Percentiles rank a stretch among this genome's conserved stretches.
phyloP scores from a whole-genome alignment of 257 asterid genomes.

The Echium plantagineum region DNA sequence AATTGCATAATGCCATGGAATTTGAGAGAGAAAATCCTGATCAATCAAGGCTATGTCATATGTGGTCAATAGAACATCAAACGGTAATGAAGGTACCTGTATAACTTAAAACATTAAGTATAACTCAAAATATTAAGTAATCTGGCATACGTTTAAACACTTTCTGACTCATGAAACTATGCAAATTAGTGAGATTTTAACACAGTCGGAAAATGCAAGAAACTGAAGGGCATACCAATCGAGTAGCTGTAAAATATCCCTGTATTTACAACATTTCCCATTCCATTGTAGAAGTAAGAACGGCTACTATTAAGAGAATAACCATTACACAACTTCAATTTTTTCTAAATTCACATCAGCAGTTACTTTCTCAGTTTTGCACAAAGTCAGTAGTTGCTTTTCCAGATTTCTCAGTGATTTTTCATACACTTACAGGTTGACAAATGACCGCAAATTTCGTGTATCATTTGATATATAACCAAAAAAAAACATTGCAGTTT shows the following conservation, averaged over 20 bases:
- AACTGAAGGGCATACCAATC: background rate
- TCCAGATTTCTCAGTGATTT: background rate
- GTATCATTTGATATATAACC: background rate
- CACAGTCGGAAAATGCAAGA: background rate
- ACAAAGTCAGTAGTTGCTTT: background rate
- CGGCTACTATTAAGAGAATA: no score
- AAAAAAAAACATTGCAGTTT: background rate
- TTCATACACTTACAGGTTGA: background rate
- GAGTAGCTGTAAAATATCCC: background rate
- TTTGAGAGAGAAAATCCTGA: conserved; percentile 83
- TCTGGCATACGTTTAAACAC: background rate
- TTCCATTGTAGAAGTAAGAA: background rate
- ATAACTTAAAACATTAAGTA: background rate
- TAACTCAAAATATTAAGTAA: background rate
- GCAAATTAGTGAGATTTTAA: background rate
- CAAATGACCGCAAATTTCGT: no score
- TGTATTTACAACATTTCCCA: no score
- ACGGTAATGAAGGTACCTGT: conserved; percentile 57
- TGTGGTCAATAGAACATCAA: conserved; percentile 80
- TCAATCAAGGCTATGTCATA: conserved; percentile 79
- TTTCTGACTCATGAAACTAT: background rate
- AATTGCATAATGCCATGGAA: conserved; percentile 75
- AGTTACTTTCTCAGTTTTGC: background rate
- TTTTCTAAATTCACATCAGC: background rate
- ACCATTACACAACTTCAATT: background rate